Evolutionary conservation across 768 basidiomycete genomes (phyloP).

Genomic region (Tremella yokohamensis): DNA sequence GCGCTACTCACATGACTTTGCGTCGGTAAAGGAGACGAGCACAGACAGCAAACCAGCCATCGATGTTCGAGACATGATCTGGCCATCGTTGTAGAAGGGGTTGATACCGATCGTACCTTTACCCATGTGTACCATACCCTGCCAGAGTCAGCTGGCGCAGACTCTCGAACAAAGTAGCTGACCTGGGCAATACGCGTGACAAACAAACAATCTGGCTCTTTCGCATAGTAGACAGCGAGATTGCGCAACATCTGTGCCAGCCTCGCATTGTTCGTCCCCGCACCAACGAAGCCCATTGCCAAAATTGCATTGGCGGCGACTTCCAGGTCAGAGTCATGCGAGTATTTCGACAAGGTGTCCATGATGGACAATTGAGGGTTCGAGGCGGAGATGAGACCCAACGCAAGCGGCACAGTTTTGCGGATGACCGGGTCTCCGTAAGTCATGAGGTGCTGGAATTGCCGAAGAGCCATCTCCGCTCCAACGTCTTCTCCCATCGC

Average conservation of each 20-base stretch:
- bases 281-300: conserved; percentile 96
- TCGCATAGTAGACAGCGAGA: conserved; percentile 95
- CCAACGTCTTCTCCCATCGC: conserved; percentile 99
- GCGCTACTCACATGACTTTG: conserved; percentile 74
- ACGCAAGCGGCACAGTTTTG: conserved; percentile 86
- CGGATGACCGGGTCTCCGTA: conserved; percentile 92
- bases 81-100: conserved; percentile 91
- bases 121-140: conserved; percentile 98
- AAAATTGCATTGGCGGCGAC: conserved; percentile 97
- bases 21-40: conserved; percentile 86
- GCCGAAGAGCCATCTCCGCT: conserved; percentile 92
- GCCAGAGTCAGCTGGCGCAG: conserved; percentile 34
- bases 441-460: conserved; percentile 98
- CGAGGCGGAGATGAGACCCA: conserved; percentile 89
- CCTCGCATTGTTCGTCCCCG: conserved; percentile 97
- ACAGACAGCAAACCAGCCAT: conserved; percentile 85
- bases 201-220: conserved; percentile 94
- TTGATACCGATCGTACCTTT: conserved; percentile 97
- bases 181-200: conserved; percentile 80
- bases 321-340: conserved; percentile 94
- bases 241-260: conserved; percentile 96
- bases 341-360: conserved; percentile 97
- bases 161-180: conserved; percentile 9
- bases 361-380: conserved; percentile 92
- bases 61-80: conserved; percentile 81